These are phyloP conservation scores for Ogataea dorogensis DNA, from an alignment of 805 yeast species.

Conservation along the genomic window DNA sequence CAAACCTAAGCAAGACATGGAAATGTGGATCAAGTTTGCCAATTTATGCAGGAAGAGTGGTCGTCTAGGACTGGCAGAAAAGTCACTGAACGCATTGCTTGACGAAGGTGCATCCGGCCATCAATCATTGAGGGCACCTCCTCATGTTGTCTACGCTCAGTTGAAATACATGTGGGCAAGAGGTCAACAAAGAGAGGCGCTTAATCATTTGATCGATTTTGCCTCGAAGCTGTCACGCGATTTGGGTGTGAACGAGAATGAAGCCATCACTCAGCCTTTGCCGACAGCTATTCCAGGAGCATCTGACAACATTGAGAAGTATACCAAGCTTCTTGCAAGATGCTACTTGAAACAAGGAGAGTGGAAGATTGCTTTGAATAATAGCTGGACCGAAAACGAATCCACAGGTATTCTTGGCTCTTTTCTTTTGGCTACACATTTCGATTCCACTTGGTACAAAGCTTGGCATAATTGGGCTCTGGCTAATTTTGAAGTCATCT, in stretches of 20 bases:
- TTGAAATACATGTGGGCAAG: constrained; percentile 96
- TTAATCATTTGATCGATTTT: constrained; percentile 81
- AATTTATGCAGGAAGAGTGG: constrained; percentile 94
- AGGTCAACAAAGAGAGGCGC: constrained; percentile 83
- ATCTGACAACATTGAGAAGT: constrained; percentile 73
- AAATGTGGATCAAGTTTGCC: constrained; percentile 97
- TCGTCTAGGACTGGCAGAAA: constrained; percentile 87
- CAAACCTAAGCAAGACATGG: constrained; percentile 94
- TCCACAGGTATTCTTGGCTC: constrained; percentile 84
- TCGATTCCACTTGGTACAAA: constrained; percentile 90
- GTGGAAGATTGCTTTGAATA: constrained; percentile 87
- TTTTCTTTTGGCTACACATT: constrained; percentile 89
- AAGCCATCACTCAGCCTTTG: constrained; percentile 79
- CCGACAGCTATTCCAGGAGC: constrained; percentile 73
- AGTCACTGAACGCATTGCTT: constrained; percentile 74
- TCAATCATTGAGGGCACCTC: constrained; percentile 73
- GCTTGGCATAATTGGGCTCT: constrained; percentile 99
- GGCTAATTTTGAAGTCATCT: constrained; percentile 93
- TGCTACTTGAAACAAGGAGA: constrained; percentile 98
- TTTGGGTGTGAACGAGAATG: constrained; percentile 81
- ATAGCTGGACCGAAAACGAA: constrained; percentile 74
- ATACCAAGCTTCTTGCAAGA: constrained; percentile 82
- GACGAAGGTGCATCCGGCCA: constrained; percentile 54
- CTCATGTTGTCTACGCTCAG: constrained; percentile 96
- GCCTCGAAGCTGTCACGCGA: constrained; percentile 89